Evolutionary conservation across 805 yeast genomes (phyloP), one percentile per base, ranked within the genome.

Genomic region (Metschnikowia orientalis): DNA sequence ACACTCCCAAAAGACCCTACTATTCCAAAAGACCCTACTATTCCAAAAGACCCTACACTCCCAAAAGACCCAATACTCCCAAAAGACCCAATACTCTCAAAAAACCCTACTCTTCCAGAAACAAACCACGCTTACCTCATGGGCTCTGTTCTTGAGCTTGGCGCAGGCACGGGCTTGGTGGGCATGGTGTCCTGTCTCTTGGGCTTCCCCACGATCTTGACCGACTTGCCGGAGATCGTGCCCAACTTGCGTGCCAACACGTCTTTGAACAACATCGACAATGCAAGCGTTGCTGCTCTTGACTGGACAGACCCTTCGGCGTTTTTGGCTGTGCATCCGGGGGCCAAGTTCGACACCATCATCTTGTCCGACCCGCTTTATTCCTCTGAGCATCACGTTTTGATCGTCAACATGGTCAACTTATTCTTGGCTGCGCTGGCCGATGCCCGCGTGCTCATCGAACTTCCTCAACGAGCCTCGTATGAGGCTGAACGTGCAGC

Each of bases 141-240:
- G 10, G 56, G 49, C 13, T 54, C 59, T 0, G 53, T 79, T 0
- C 53, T 84, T 18, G 98, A 90, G 49, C 61, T 92, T n/a, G 98
- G 98, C 0, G 70, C 97, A 0, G 98, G 98, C 0, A 92, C 98
- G 0, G 98, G 98, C 0, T 64, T 90, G 10, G 81, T 80, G 3
- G 97, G 97, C 0, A 81, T 92, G 21, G 68, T 79, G 0, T 68
- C 84, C 35, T 74, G 73, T 1, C 37, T 66, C 6, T 47, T 80
- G 5, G 87, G 87, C 0, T 57, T 53, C 40, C 45, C 57, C 0
- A 61, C 79, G 1, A 48, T 58, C 8, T 54, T 87, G 15, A 89
- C 97, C 0, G 98, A 90, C 54, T 61, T 92, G 30, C 77, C 78
- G 0, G 92, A 79, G 30, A 89, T 90, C 26, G 68, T 82, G 0